Base-by-base conservation (phyloP, 345 rosid species). In the Rhizophora apiculata region DNA sequence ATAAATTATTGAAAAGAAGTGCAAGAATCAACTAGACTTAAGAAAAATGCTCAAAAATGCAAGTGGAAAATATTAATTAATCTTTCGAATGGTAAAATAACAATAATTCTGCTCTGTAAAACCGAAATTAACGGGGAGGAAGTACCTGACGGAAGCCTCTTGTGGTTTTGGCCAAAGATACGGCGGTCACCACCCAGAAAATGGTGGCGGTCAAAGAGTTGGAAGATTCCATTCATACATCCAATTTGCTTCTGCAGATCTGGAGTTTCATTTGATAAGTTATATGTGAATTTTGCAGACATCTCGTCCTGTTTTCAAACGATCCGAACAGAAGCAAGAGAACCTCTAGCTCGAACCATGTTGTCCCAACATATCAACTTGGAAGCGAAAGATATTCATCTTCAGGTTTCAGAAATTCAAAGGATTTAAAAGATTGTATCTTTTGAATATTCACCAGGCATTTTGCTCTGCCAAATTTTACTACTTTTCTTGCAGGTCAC, bases 181-280 rank as follows among this genome's bases (percentile, higher is more conserved):
- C 86, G 89, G 15, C 87, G 74, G 77, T 83, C 70, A 3, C 83
- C 76, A 18, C 68, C 27, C 10, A 87, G 82, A 75, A 80, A 86
- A 81, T 81, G 89, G 63, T 77, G 84, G 76, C 85, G 84, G 78
- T 85, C 88, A 71, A 93, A 88, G 65, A 90, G 84, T 49, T 89
- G 94, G 68, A 89, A 85, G 68, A 93, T 82, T 51, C 97, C 96
- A 77, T 85, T 82, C 89, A 91, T 91, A 75, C 97, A 93, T 57
- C 98, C 96, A 71, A 91, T 79, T 60, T 91, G 97, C 82, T 85
- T 91, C 52, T 78, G 86, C 76, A 84, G 79, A 78, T 82, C 84
- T 69, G 92, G 84, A 63, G 84, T 84, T 71, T 93, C 96, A 66
- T 91, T 97, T 21, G 94, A 79, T 37, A 86, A 68, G 67, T 83